Conservation (phyloP, 805 yeast species). For the Barnettozyma pratensis region DNA sequence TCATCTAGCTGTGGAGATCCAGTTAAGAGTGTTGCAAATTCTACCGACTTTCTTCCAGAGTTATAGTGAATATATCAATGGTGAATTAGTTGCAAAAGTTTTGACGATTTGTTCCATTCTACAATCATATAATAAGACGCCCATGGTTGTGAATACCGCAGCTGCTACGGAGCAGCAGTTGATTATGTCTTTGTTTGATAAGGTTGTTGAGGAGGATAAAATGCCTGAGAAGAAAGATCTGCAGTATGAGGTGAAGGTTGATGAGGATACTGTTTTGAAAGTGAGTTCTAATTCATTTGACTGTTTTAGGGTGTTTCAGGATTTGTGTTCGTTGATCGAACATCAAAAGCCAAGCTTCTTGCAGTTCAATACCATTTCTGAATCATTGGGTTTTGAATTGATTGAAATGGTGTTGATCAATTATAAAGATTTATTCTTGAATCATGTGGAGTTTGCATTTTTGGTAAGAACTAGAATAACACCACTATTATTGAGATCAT, state of each 20-base stretch:
- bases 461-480: conserved; percentile 63
- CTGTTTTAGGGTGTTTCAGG: conserved; percentile 63
- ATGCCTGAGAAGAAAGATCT: background rate
- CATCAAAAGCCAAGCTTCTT: conserved; percentile 51
- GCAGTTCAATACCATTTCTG: conserved; percentile 46
- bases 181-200: conserved; percentile 72
- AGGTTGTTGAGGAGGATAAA: conserved; percentile 40
- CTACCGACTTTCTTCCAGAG: conserved; percentile 69
- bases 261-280: conserved; percentile 36
- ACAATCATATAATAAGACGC: conserved; percentile 61
- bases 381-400: conserved; percentile 73
- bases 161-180: conserved; percentile 90
- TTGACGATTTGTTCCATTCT: conserved; percentile 67
- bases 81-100: conserved; percentile 49
- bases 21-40: conserved; percentile 78
- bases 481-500: conserved; percentile 67
- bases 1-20: conserved; percentile 73
- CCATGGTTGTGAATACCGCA: conserved; percentile 84
- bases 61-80: conserved; percentile 52
- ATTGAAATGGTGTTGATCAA: conserved; percentile 72
- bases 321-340: conserved; percentile 65
- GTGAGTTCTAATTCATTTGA: conserved; percentile 59
- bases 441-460: conserved; percentile 60
- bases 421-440: conserved; percentile 50
- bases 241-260: conserved; percentile 27